These are phyloP conservation scores for Lactuca saligna DNA, from an alignment of 129 eudicot genomes.

Conservation along the genomic window DNA sequence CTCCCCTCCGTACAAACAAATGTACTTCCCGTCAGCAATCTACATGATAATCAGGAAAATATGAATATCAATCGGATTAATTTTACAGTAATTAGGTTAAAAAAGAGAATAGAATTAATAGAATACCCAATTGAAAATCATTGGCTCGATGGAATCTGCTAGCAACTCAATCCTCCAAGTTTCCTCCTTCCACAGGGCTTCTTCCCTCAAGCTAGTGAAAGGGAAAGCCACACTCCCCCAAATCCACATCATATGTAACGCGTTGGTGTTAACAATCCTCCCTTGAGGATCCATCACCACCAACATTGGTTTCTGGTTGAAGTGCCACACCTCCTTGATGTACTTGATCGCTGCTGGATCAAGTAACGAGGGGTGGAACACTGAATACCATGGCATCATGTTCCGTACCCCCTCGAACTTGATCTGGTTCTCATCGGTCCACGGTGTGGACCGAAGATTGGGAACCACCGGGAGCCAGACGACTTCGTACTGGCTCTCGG, in stretches of 20 bases:
- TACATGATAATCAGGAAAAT: constrained; percentile 17
- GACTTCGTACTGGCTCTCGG: constrained; percentile 67
- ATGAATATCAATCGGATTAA: neutral
- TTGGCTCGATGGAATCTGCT: constrained; percentile 72
- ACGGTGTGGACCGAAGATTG: constrained; percentile 30
- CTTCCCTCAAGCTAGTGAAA: constrained; percentile 65
- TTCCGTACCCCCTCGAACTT: constrained; percentile 45
- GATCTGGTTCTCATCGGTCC: constrained; percentile 35
- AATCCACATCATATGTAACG: constrained; percentile 88
- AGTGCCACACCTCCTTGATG: constrained; percentile 72
- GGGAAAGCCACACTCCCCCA: constrained; percentile 86
- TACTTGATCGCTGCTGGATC: constrained; percentile 69
- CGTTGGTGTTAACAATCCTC: constrained; percentile 56
- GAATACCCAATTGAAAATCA: constrained; percentile 60
- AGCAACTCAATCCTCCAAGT: constrained; percentile 74
- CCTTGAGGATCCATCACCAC: constrained; percentile 91
- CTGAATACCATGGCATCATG: constrained; percentile 83
- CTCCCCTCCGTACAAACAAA: constrained; percentile 89
- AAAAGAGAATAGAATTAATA: neutral
- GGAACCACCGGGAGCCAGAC: constrained; percentile 78
- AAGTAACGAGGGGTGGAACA: constrained; percentile 66
- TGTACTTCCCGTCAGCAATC: constrained; percentile 44
- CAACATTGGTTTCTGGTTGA: constrained; percentile 65
- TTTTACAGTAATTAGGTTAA: neutral
- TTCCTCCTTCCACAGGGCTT: constrained; percentile 65